Percentiles rank a stretch among this genome's conserved stretches.
These are phyloP conservation scores for Venturia pyrina DNA, from an alignment of 2,329 filamentous ascomycete species.

Conservation along the genomic window DNA sequence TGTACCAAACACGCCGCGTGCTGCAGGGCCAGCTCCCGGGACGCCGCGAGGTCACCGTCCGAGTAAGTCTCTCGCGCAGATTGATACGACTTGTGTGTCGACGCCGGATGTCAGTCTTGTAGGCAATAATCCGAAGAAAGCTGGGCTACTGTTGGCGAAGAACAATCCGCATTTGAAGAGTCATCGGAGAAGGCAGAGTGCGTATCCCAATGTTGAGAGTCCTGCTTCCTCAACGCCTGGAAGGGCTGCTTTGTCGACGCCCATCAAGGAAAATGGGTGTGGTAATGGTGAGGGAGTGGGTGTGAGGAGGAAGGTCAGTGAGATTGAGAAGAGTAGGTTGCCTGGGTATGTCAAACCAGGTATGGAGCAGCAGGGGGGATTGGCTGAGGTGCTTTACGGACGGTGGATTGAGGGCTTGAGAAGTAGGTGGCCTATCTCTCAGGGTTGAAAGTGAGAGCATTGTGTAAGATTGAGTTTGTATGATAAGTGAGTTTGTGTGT, in stretches of 20 bases:
- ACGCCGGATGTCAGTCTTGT: neutral
- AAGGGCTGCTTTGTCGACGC: constrained; percentile 14
- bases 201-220: constrained; percentile 11
- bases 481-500: neutral
- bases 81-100: neutral
- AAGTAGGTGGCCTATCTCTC: constrained; percentile 28
- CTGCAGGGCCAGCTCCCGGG: neutral
- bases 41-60: constrained; percentile 5
- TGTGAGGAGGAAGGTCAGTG: constrained; percentile 11
- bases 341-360: constrained; percentile 54
- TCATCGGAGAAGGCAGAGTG: constrained; percentile 49
- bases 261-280: constrained; percentile 13
- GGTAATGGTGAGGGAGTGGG: constrained; percentile 14
- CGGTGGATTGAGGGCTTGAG: constrained; percentile 82
- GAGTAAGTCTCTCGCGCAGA: neutral
- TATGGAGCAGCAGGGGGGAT: constrained; percentile 85
- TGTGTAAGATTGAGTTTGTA: neutral
- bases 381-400: constrained; percentile 83
- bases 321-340: constrained; percentile 39
- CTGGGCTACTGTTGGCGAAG: constrained; percentile 66
- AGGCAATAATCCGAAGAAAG: constrained; percentile 18
- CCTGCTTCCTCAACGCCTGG: neutral
- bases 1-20: neutral
- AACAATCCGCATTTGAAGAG: constrained; percentile 79
- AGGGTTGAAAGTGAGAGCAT: neutral